A percentile compares a stretch with the other conserved stretches of the same genome.
Evolutionary conservation across 352 stramenopile species (phyloP).

Genomic region (Blastocystis sp.): DNA sequence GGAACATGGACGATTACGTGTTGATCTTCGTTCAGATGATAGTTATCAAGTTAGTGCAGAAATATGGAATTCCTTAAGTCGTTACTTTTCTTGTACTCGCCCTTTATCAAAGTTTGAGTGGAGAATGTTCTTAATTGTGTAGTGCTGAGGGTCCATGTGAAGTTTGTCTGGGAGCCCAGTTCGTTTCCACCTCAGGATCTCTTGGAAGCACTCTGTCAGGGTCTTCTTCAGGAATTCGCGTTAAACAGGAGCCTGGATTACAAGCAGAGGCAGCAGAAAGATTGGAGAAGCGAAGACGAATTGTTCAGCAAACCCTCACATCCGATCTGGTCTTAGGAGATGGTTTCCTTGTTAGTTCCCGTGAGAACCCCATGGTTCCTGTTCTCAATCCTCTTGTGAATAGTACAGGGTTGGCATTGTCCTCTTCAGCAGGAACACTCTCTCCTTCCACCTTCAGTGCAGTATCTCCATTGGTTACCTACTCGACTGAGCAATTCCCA

Average conservation of each 20-base stretch:
- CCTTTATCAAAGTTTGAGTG: too few species aligned
- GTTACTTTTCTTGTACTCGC: background rate
- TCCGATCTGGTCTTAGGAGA: background rate
- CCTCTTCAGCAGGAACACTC: too few species aligned
- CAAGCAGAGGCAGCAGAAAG: background rate
- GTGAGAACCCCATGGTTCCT: background rate
- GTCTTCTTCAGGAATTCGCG: background rate
- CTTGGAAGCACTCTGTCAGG: too few species aligned
- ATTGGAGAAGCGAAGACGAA: background rate
- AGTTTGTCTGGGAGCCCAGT: too few species aligned
- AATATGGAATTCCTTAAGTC: background rate
- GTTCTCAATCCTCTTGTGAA: background rate
- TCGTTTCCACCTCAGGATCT: too few species aligned
- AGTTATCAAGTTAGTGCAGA: background rate
- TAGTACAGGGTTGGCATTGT: background rate
- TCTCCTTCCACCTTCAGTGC: too few species aligned
- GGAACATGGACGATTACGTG: background rate
- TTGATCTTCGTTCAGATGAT: background rate
- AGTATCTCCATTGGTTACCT: too few species aligned
- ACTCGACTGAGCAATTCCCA: background rate
- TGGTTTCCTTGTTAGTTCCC: background rate
- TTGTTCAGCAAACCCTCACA: background rate
- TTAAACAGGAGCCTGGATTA: slow-evolving; percentile 1
- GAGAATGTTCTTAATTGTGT: too few species aligned
- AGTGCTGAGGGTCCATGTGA: too few species aligned